Conservation (phyloP, 306 rosid genomes). For the Trifolium dubium region DNA sequence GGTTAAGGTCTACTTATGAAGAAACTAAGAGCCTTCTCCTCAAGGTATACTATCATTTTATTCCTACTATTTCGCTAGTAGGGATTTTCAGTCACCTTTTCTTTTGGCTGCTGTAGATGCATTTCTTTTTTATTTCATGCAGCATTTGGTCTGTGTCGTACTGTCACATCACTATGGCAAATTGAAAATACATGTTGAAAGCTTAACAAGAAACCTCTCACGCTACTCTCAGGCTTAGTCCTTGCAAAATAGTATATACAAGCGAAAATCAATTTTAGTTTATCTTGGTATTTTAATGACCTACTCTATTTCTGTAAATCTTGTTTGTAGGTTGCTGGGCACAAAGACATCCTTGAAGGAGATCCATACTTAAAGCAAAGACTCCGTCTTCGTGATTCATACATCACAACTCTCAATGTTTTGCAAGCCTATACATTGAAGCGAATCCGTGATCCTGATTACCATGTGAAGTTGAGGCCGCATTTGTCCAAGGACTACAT, state of each 20-base stretch:
- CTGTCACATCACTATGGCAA: slow-evolving; percentile 4
- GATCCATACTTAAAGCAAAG: slow-evolving; percentile 95
- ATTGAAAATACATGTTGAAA: neutral
- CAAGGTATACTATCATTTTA: slow-evolving; percentile 49
- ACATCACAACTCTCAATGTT: slow-evolving; percentile 85
- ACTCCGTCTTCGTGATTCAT: slow-evolving; percentile 83
- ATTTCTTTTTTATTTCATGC: neutral
- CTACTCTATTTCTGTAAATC: neutral
- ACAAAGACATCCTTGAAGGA: slow-evolving; percentile 83
- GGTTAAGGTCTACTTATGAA: slow-evolving; percentile 66
- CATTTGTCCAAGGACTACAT: slow-evolving; percentile 77
- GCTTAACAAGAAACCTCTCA: neutral
- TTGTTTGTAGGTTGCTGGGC: slow-evolving; percentile 75
- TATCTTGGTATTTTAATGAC: neutral
- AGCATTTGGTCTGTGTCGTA: neutral
- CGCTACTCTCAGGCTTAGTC: neutral
- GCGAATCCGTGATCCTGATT: slow-evolving; percentile 82
- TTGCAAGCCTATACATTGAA: slow-evolving; percentile 91
- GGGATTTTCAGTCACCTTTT: neutral
- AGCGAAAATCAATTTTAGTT: neutral
- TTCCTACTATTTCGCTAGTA: neutral
- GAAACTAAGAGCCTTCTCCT: slow-evolving; percentile 83
- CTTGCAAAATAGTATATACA: neutral
- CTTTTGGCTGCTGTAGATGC: neutral
- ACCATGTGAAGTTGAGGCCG: slow-evolving; percentile 69